phyloP scores from a whole-genome alignment of 2,329 filamentous ascomycete species.

The Diplodia mutila region DNA sequence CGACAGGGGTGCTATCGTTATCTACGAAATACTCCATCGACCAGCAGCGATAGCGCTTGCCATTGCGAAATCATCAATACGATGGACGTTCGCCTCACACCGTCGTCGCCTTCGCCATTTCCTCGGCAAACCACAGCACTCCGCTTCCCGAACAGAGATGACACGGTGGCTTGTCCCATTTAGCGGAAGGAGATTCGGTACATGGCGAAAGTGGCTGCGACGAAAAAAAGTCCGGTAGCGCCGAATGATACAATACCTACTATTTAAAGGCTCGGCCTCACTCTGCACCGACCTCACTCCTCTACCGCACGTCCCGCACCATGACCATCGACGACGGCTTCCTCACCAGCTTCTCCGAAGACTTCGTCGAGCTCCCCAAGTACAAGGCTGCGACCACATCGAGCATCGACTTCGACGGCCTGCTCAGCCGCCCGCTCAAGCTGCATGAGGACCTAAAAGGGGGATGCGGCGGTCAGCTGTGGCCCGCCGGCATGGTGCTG shows the following conservation, averaged over 20 bases:
- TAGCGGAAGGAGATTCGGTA: background rate
- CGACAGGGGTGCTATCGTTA: background rate
- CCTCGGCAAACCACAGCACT: background rate
- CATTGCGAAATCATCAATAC: background rate
- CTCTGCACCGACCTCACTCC: background rate
- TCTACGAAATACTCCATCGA: background rate
- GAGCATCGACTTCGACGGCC: conserved; percentile 68
- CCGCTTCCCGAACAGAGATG: background rate
- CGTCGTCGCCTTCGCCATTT: background rate
- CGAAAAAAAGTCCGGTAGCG: background rate
- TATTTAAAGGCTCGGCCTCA: background rate
- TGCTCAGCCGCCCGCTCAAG: conserved; percentile 69
- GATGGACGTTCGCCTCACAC: background rate
- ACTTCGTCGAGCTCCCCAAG: conserved; percentile 58
- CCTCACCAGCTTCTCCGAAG: conserved; percentile 54
- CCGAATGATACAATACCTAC: background rate
- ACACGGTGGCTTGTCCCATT: background rate
- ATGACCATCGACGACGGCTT: conserved; percentile 29
- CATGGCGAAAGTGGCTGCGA: background rate
- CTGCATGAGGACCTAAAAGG: conserved; percentile 84
- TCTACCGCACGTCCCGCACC: conserved; percentile 1
- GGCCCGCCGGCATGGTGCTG: conserved; percentile 91
- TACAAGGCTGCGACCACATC: conserved; percentile 58
- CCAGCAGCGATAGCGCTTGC: background rate
- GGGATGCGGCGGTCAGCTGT: conserved; percentile 91